phyloP scores from a whole-genome alignment of 257 asterid genomes.

The Paraleonurus japonicus region DNA sequence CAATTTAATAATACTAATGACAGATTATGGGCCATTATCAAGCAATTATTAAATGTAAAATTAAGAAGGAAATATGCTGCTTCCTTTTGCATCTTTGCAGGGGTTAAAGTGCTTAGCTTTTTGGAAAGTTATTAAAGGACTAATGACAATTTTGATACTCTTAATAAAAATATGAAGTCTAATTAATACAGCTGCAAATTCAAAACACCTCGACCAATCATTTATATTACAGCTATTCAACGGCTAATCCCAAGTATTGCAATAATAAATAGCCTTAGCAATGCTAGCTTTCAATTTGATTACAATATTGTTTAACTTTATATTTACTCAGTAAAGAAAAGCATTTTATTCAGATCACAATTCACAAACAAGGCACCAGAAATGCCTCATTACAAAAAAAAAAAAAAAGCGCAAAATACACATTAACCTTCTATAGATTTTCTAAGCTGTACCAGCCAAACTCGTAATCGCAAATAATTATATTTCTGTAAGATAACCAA shows the following conservation, averaged over 20 bases:
- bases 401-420: too few relatives aligned
- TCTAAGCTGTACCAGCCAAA: too few relatives aligned
- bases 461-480: too few relatives aligned
- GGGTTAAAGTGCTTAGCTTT: slow-evolving; percentile 32
- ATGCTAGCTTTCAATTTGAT: neutral
- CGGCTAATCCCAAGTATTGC: neutral
- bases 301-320: too few relatives aligned
- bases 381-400: too few relatives aligned
- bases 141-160: slow-evolving; percentile 23
- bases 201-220: slow-evolving; percentile 13
- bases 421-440: too few relatives aligned
- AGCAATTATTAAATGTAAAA: slow-evolving; percentile 1
- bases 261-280: neutral
- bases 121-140: slow-evolving; percentile 30
- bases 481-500: too few relatives aligned
- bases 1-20: neutral
- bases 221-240: slow-evolving; percentile 15
- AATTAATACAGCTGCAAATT: slow-evolving; percentile 27
- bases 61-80: neutral
- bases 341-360: too few relatives aligned
- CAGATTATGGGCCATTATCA: slow-evolving; percentile 6
- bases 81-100: slow-evolving; percentile 23
- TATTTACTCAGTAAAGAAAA: too few relatives aligned
- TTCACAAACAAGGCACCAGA: too few relatives aligned
- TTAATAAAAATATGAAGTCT: neutral